These are phyloP conservation scores for Cutaneotrichosporon daszewskae DNA, from an alignment of 1,284 basidiomycete species.

Conservation along the genomic window DNA sequence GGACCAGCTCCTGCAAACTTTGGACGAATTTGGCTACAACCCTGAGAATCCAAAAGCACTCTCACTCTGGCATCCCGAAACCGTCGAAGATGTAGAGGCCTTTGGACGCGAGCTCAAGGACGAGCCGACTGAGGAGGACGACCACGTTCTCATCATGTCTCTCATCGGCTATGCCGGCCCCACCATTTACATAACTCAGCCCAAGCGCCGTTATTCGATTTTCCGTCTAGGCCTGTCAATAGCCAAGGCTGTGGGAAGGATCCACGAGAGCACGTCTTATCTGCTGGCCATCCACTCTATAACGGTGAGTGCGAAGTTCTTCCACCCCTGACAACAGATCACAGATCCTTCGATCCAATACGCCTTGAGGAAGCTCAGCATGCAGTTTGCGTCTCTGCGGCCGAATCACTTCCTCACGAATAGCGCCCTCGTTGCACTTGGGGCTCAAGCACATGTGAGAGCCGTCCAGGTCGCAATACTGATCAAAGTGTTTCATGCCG, in stretches of 20 bases:
- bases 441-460: constrained; percentile 19
- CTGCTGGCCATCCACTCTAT: constrained; percentile 20
- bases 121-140: constrained; percentile 9
- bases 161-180: constrained; percentile 29
- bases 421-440: constrained; percentile 15
- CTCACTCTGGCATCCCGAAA: constrained; percentile 8
- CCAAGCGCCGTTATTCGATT: constrained; percentile 10
- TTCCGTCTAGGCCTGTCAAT: constrained; percentile 25
- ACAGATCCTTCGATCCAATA: constrained; percentile 11
- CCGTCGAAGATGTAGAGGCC: constrained; percentile 16
- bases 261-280: constrained; percentile 23
- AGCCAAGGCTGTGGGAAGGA: constrained; percentile 6
- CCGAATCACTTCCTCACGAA: constrained; percentile 16
- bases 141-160: constrained; percentile 19
- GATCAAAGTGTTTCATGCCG: constrained; percentile 6
- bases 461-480: no score
- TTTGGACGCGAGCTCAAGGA: constrained; percentile 5
- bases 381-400: constrained; percentile 6
- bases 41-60: constrained; percentile 10
- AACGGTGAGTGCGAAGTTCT: constrained; percentile 4
- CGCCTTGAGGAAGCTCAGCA: constrained; percentile 9
- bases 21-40: constrained; percentile 24
- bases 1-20: constrained; percentile 9
- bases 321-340: constrained; percentile 4
- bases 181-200: constrained; percentile 22